Base-by-base conservation (phyloP, 208 protist genomes). In the Trypanosomatidae sp. region DNA sequence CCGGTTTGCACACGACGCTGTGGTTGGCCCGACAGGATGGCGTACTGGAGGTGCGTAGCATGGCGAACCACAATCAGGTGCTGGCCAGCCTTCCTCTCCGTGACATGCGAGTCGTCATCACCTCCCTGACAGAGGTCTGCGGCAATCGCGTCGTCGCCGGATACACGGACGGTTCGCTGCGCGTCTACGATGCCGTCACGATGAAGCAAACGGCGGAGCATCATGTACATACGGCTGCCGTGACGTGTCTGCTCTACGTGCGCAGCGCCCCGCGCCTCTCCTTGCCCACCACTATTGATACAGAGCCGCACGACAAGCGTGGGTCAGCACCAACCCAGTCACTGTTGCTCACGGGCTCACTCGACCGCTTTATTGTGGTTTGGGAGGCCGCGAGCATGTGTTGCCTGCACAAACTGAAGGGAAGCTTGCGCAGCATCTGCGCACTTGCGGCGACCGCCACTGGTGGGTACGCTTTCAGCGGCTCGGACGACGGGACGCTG, bases 381-480 rank as follows among this genome's bases (percentile, higher is more conserved):
- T 95, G 90, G 90, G 80, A 85, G 46, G 81, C 74, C 12, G 74
- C 83, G 1, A 81, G 80, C 44, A 73, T 95, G 68, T 80, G 78
- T 41, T 85, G 79, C 25, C 62, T 95, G 15, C 71, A 82, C 36
- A 77, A 82, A 2, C 76, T 95, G 49, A 71, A 77, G 39, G 84
- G 81, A 41, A 80, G 85, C 43, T 43, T 59, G n/a, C 71, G 56
- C 9, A 77, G 80, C 30, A 77, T 93, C 41, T 84, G 81, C 15
- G 70, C 86, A 17, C 71, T 95, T 13, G 83, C 80, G 28, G 76
- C 77, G 5, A 86, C 77, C 19, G 30, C 39, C 0, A 81, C 76
- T 59, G 88, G 91, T 52, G 81, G 72, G 46, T 93, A 87, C 71
- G 78, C 76, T 22, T 85, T 95, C 73, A 91, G 86, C 66, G 91